Evolutionary conservation across 2,329 filamentous ascomycete genomes (phyloP), one percentile per base, ranked within the genome.

Genomic region (Sarocladiaceae sp.): DNA sequence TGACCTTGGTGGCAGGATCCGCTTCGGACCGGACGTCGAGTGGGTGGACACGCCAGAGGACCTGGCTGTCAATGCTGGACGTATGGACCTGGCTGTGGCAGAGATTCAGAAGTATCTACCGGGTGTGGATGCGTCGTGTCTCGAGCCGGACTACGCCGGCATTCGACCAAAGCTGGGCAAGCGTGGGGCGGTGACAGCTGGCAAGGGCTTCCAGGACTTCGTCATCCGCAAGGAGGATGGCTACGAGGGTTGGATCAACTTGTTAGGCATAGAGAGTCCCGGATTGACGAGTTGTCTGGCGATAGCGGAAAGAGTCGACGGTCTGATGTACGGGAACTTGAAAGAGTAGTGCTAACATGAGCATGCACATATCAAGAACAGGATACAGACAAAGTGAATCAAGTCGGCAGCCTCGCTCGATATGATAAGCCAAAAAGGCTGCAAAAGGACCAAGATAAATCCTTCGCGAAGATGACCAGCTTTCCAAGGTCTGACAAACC

Each of bases 21-120:
- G 90, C 33, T 99, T 99, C 67, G 94, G 94, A 0, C 94, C 94
- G 0, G 94, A 99, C 64, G 88, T 97, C 13, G 90, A 97, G 67
- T 97, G 94, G 94, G 86, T 96, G 0, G 80, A 86, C 47, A 72
- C 76, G 1, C 83, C 90, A 0, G 69, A 71, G 8, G 83, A 96
- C 61, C 75, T 96, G n/a, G 73, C 75, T 2, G 86, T 88, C 15
- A 90, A 82, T 58, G 71, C 75, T 1, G 73, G 73, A 20, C 77
- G 88, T 12, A 72, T 96, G 52, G 66, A 71, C 2, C 75, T 80
- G 35, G 92, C 92, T 0, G 67, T 96, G 0, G 73, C 73, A 11
- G 89, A 90, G 62, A 97, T 99, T 53, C 74, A 78, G 59, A 76
- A 77, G 7, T 99, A 96, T 64, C 73, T 99, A 3, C 94, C 94